Conservation (phyloP, 2,329 filamentous ascomycete species). For the Aspergillus nomiae region DNA sequence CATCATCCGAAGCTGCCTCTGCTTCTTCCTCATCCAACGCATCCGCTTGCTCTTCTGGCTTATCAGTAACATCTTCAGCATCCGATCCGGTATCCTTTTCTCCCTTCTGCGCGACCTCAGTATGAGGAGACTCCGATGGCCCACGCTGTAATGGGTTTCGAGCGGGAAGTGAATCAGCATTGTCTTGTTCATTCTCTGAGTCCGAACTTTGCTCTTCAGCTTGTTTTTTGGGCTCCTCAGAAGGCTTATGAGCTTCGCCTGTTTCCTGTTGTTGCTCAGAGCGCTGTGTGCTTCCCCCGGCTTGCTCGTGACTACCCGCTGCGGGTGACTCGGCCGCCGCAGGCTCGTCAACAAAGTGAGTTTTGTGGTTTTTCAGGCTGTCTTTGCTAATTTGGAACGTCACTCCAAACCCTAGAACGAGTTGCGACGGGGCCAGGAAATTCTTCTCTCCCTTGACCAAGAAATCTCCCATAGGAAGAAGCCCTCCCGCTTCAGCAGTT, state of each 20-base stretch:
- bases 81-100: conserved; percentile 41
- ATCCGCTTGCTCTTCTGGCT: conserved; percentile 25
- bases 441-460: conserved; percentile 86
- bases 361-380: conserved; percentile 77
- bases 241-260: conserved; percentile 26
- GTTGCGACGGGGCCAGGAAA: conserved; percentile 80
- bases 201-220: conserved; percentile 30
- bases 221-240: conserved; percentile 20
- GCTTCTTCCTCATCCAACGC: conserved; percentile 24
- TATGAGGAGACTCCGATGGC: conserved; percentile 16
- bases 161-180: conserved; percentile 10
- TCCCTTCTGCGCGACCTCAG: conserved; percentile 27
- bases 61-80: conserved; percentile 33
- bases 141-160: conserved; percentile 22
- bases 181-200: conserved; percentile 25
- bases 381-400: conserved; percentile 88
- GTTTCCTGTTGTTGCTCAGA: conserved; percentile 29
- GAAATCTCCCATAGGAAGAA: conserved; percentile 76
- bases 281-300: conserved; percentile 32
- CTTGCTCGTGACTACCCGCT: conserved; percentile 24
- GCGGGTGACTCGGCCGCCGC: conserved; percentile 21
- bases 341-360: conserved; percentile 62
- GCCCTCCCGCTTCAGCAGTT: conserved; percentile 76
- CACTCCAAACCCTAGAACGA: conserved; percentile 83
- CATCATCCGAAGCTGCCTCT: conserved; percentile 26